Evolutionary conservation across 164 flowering plant species (phyloP).

Genomic region (Santalum album): DNA sequence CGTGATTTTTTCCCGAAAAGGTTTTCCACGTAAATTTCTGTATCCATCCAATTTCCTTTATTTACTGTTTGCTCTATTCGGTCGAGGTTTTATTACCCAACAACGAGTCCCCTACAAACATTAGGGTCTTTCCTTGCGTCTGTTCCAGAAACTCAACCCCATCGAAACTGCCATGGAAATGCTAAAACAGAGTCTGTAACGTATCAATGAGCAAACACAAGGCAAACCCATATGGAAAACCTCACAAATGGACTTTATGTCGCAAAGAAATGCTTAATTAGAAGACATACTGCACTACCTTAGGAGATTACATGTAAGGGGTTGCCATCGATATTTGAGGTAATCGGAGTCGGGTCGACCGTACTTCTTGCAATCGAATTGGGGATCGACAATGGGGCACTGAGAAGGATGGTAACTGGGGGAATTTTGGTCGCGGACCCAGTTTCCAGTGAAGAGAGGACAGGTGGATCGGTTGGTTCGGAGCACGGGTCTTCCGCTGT

Average conservation of each 20-base stretch:
- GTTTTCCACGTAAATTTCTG: no score
- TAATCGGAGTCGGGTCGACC: slow-evolving; percentile 87
- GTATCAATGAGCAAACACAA: background rate
- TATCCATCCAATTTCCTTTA: no score
- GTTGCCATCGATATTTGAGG: slow-evolving; percentile 70
- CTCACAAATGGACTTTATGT: background rate
- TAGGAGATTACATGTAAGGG: slow-evolving; percentile 62
- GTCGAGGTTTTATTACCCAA: no score
- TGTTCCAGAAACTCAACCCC: slow-evolving; percentile 38
- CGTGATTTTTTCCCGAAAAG: no score
- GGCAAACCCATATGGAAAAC: background rate
- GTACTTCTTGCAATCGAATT: slow-evolving; percentile 73
- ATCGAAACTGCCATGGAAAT: background rate
- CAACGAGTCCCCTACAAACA: slow-evolving; percentile 92
- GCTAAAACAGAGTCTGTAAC: background rate
- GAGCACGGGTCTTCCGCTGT: slow-evolving; percentile 23
- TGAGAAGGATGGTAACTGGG: slow-evolving; percentile 49
- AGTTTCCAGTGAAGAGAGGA: slow-evolving; percentile 52
- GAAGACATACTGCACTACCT: slow-evolving; percentile 28
- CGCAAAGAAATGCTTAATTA: background rate
- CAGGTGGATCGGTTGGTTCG: slow-evolving; percentile 43
- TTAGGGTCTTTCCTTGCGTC: slow-evolving; percentile 68
- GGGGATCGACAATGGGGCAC: slow-evolving; percentile 66
- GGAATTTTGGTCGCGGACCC: slow-evolving; percentile 66
- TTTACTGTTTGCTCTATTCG: no score